Percentiles rank a stretch among this genome's conserved stretches.
Conservation (phyloP, 495 filamentous ascomycete species). For the Aspergillus ostianus region DNA sequence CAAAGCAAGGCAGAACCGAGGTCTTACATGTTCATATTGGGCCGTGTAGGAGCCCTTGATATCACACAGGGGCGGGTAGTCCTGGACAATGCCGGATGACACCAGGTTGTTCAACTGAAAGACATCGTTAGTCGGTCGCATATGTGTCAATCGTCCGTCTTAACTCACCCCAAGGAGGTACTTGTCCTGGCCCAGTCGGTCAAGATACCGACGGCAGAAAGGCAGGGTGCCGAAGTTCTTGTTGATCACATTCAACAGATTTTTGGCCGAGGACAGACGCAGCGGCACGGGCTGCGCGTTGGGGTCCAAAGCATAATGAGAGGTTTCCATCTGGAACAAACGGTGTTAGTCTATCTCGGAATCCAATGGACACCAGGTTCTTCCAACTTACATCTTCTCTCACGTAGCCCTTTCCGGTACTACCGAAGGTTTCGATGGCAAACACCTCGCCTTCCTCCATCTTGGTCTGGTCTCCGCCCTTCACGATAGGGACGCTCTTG, state of each 20-base stretch:
- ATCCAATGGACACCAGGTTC: neutral
- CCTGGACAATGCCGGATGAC: conserved; percentile 77
- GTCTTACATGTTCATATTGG: conserved; percentile 88
- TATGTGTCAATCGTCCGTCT: neutral
- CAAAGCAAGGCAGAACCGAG: conserved; percentile 1
- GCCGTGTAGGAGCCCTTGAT: conserved; percentile 94
- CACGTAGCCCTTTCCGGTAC: conserved; percentile 84
- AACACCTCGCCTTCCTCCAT: conserved; percentile 96
- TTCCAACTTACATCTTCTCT: conserved; percentile 63
- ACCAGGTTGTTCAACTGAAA: conserved; percentile 83
- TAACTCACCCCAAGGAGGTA: conserved; percentile 75
- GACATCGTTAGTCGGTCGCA: neutral
- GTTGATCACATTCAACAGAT: conserved; percentile 78
- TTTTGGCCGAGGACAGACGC: conserved; percentile 74
- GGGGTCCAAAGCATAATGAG: conserved; percentile 68
- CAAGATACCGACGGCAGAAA: conserved; percentile 82
- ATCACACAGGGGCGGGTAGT: conserved; percentile 86
- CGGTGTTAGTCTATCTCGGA: conserved; percentile 16
- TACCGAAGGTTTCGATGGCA: conserved; percentile 92
- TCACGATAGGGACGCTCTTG: conserved; percentile 90
- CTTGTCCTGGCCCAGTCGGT: conserved; percentile 82
- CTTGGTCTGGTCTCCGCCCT: conserved; percentile 73
- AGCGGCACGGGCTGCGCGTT: conserved; percentile 67
- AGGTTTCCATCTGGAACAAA: conserved; percentile 57
- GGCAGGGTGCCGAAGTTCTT: conserved; percentile 91